Evolutionary conservation across 2,329 filamentous ascomycete genomes (phyloP).

Genomic region (Ceratocystis cubensis): DNA sequence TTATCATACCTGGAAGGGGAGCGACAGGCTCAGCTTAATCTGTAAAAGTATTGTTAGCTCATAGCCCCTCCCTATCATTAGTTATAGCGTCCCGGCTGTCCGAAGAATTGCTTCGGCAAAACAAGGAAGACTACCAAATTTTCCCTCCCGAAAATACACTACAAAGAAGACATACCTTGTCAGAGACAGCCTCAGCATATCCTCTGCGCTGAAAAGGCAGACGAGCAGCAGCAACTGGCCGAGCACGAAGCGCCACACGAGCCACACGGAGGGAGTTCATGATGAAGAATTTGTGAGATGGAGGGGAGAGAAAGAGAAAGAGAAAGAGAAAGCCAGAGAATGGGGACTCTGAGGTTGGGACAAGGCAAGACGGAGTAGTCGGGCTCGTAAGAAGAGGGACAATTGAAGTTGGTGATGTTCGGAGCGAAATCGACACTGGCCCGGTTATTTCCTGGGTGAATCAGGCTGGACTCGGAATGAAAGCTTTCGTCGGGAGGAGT

Average conservation of each 20-base stretch:
- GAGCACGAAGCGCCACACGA: constrained; percentile 75
- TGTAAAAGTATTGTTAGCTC: constrained; percentile 29
- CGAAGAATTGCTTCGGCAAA: neutral
- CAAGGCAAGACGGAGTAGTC: constrained; percentile 1
- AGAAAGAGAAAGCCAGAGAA: constrained; percentile 6
- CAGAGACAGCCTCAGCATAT: constrained; percentile 77
- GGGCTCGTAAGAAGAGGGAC: constrained; percentile 19
- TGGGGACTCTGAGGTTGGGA: constrained; percentile 1
- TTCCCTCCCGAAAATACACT: neutral
- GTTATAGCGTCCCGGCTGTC: neutral
- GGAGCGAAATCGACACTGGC: constrained; percentile 20
- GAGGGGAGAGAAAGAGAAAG: constrained; percentile 20
- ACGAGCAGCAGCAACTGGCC: constrained; percentile 61
- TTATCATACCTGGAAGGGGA: constrained; percentile 87
- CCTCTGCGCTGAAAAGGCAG: constrained; percentile 70
- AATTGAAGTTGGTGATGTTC: constrained; percentile 18
- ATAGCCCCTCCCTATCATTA: neutral
- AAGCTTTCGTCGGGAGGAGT: constrained; percentile 4
- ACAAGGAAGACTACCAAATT: neutral
- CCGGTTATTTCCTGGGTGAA: constrained; percentile 20
- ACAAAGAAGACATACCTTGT: constrained; percentile 48
- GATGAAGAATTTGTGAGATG: constrained; percentile 31
- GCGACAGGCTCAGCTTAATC: constrained; percentile 95
- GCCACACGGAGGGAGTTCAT: constrained; percentile 95
- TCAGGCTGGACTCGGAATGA: constrained; percentile 16